Evolutionary conservation across 768 basidiomycete genomes (phyloP), one percentile per base, ranked within the genome.

Genomic region (Tricholoma terreum): DNA sequence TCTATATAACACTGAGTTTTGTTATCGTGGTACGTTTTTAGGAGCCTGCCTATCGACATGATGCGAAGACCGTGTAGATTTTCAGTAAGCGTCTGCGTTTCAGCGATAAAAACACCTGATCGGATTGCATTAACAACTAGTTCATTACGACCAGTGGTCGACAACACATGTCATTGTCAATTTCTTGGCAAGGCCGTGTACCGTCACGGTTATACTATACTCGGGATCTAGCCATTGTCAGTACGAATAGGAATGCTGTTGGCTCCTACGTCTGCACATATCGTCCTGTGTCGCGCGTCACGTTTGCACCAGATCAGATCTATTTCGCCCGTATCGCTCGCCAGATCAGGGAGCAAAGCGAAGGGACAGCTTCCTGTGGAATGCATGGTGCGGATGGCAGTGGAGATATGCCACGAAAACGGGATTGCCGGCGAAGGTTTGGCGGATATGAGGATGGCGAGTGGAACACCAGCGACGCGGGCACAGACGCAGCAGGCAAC

Each of bases 81-180:
- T 81, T 82, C 65, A 75, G 84, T 86, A 62, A 60, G 82, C 71
- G 5, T 36, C 45, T 58, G 55, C n/a, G 12, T 33, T 34, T 34
- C 4, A 14, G n/a, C 5, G 10, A 19, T 50, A 33, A 33, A 6
- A 24, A 12, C 10, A n/a, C 50, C 38, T 38, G 56, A 52, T 27
- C 50, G 45, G 46, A 9, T 31, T 59, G 45, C 49, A 6, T n/a
- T 5, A 12, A 5, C 58, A n/a, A n/a, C n/a, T n/a, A 86, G 88
- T 90, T 21, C 81, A 84, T 0, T 81, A 84, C 62, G 89, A 91
- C 69, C 87, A 89, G 71, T 91, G 89, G 88, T 73, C 90, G 46
- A 73, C 84, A 15, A 88, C 88, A 11, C 85, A 87, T 65, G 66
- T 87, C 65, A 80, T 85, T 57, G 75, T 81, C 2, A 61, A 75